A percentile compares a stretch with the other conserved stretches of the same genome.
Conservation (phyloP, 768 basidiomycete genomes). For the Mycena metata region DNA sequence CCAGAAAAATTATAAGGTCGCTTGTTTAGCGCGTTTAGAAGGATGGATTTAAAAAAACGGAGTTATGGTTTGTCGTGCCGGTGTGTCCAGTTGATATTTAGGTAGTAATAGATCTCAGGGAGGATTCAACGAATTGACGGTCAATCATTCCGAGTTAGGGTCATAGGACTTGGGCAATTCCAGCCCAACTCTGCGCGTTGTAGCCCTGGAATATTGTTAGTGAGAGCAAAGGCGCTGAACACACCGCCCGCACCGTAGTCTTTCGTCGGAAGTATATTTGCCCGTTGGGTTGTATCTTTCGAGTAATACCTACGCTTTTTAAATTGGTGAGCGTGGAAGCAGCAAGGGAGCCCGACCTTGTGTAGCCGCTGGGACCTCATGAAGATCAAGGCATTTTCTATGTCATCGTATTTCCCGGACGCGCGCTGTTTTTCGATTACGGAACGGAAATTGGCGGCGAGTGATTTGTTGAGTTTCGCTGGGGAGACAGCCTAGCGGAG, state of each 20-base stretch:
- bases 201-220: slow-evolving; percentile 57
- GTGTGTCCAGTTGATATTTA: too few species aligned
- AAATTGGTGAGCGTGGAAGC: neutral
- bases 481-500: slow-evolving; percentile 46
- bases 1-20: too few species aligned
- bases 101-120: too few species aligned
- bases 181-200: slow-evolving; percentile 88
- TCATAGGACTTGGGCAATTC: slow-evolving; percentile 76
- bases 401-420: slow-evolving; percentile 51
- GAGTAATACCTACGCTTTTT: slow-evolving; percentile 69
- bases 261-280: slow-evolving; percentile 84
- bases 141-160: slow-evolving; percentile 26
- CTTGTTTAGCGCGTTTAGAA: too few species aligned
- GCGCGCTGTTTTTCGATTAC: slow-evolving; percentile 61
- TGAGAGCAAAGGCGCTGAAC: neutral
- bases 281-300: slow-evolving; percentile 90
- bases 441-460: slow-evolving; percentile 66
- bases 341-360: slow-evolving; percentile 66
- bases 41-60: too few species aligned
- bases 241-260: slow-evolving; percentile 61
- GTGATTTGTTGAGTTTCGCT: slow-evolving; percentile 55
- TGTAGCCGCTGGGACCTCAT: slow-evolving; percentile 80
- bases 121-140: too few species aligned
- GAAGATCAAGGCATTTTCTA: slow-evolving; percentile 75
- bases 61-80: too few species aligned